Evolutionary conservation across 140 eudicot species (phyloP), one percentile per base, ranked within the genome.

Genomic region (Flaveria floridana): DNA sequence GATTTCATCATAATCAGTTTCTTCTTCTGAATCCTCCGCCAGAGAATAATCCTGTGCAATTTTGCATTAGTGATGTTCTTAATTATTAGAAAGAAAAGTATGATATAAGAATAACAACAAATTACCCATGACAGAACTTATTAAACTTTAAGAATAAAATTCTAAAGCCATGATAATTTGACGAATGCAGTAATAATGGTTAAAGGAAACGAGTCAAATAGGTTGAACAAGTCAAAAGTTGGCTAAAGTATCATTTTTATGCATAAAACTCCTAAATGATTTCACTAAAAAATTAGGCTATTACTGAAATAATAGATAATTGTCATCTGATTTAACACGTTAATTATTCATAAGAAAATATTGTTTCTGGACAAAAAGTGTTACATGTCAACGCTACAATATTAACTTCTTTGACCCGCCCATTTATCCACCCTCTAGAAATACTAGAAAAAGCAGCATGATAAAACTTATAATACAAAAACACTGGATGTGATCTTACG

Each of bases 1-100:
- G 26, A 14, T 73, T 82, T 82, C 87, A 65, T 58, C 83, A 79
- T 80, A 63, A 76, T 88, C 90, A 72, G 79, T 76, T 78, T 86
- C 97, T 48, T 79, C 78, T 48, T 82, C 81, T 41, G 73, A 70
- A 79, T 77, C 75, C 57, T 70, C 90, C 16, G 50, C 84, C 52
- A 75, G 57, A 67, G 76, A 70, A 74, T 70, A 73, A 83, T 84
- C 95, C 93, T 86, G 81, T n/a, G 18, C 64, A 42, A 52, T 23
- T 57, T 53, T 73, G 76, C 55, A 68, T 50, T 51, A 65, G 74
- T 42, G 16, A 69, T 80, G 77, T 66, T 75, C 37, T 67, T 67
- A 21, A 80, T 46, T 65, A 30, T 56, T 10, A 57, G 18, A 80
- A 47, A 66, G 66, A 30, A 73, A 46, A 30, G 37, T 30, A 10